phyloP scores from a whole-genome alignment of 2,329 filamentous ascomycete genomes.

The Colletotrichum salicis region DNA sequence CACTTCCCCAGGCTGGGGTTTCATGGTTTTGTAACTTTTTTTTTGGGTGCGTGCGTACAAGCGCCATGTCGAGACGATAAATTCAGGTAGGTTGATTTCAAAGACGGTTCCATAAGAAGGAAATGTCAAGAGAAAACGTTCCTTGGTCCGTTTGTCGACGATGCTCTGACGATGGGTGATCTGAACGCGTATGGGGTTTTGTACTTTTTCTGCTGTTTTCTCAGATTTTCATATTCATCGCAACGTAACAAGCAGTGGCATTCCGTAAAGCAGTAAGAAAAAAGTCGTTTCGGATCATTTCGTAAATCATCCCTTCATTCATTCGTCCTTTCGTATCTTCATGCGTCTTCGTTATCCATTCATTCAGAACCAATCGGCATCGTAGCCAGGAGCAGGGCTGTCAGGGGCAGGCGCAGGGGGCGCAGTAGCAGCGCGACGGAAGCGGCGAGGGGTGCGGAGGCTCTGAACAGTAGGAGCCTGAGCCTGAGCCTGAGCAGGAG shows the following conservation, averaged over 20 bases:
- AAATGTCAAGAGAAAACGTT: neutral
- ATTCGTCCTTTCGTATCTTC: neutral
- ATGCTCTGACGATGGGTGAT: neutral
- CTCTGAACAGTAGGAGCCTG: conserved; percentile 1
- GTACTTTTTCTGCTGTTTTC: too few relatives aligned
- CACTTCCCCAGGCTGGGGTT: too few relatives aligned
- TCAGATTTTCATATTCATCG: neutral
- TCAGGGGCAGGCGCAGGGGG: conserved; percentile 12
- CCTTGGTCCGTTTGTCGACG: neutral
- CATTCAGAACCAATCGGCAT: conserved; percentile 26
- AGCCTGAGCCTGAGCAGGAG: too few relatives aligned
- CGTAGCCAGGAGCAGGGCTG: conserved; percentile 29
- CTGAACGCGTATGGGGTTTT: neutral
- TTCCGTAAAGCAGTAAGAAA: too few relatives aligned
- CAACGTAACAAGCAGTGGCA: neutral
- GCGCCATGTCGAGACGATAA: neutral
- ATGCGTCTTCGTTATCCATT: neutral
- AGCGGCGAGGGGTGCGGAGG: conserved; percentile 26
- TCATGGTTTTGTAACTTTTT: neutral
- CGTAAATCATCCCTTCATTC: neutral
- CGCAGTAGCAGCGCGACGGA: conserved; percentile 27
- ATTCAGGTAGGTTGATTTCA: too few relatives aligned
- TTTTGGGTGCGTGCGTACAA: neutral
- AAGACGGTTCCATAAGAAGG: neutral
- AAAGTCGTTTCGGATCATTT: neutral